Conservation (phyloP, 306 rosid species). For the Oemleria cerasiformis region DNA sequence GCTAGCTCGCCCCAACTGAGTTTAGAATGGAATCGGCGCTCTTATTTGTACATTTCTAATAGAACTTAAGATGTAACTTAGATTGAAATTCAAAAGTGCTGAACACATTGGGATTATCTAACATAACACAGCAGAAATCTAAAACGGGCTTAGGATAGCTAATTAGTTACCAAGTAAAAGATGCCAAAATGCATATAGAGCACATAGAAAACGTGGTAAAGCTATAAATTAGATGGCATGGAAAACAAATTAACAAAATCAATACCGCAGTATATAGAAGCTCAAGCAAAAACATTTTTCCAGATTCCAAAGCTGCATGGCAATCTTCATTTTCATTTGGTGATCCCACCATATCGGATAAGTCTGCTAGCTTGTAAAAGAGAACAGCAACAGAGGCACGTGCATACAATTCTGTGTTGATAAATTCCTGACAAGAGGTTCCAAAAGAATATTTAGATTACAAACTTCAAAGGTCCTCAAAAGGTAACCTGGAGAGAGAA, state of each 20-base stretch:
- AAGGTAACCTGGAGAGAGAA: slow-evolving; percentile 2
- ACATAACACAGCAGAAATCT: neutral
- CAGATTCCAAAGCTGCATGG: slow-evolving; percentile 60
- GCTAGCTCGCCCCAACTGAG: too few species aligned
- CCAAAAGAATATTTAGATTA: slow-evolving; percentile 21
- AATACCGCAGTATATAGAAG: slow-evolving; percentile 87
- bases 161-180: neutral
- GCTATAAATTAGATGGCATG: neutral
- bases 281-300: slow-evolving; percentile 76
- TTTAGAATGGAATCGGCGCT: too few species aligned
- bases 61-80: too few species aligned
- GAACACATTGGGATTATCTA: neutral
- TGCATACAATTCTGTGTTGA: slow-evolving; percentile 95
- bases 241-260: slow-evolving; percentile 8
- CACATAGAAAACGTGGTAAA: neutral
- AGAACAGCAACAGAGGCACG: slow-evolving; percentile 92
- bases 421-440: slow-evolving; percentile 65
- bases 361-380: slow-evolving; percentile 75
- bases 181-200: neutral
- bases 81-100: too few species aligned
- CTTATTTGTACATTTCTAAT: too few species aligned
- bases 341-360: slow-evolving; percentile 48
- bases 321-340: slow-evolving; percentile 39
- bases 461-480: slow-evolving; percentile 15
- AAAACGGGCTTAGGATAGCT: neutral